Conservation (phyloP, 1,284 basidiomycete genomes). For the Megacollybia platyphylla region DNA sequence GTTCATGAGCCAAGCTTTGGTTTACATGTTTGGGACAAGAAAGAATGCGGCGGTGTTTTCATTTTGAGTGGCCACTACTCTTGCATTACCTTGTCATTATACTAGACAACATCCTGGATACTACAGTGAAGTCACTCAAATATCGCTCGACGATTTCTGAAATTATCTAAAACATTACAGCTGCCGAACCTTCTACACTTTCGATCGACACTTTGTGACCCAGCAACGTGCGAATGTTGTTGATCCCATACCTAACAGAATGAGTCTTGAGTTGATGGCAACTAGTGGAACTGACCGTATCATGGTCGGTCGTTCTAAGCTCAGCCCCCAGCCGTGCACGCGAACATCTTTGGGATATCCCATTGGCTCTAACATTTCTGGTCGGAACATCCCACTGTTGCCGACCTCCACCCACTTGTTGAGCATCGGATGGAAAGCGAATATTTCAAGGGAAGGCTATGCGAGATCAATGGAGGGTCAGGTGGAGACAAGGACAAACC, state of each 20-base stretch:
- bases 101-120: too few species aligned
- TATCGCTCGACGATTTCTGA: neutral
- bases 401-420: constrained; percentile 95
- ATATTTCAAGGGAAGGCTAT: constrained; percentile 97
- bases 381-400: constrained; percentile 98
- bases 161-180: constrained; percentile 66
- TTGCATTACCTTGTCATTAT: too few species aligned
- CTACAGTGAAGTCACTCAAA: too few species aligned
- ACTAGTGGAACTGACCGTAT: constrained; percentile 57
- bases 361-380: constrained; percentile 99
- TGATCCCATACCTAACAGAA: constrained; percentile 63
- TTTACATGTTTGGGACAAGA: constrained; percentile 74
- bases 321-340: constrained; percentile 95
- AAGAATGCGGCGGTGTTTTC: constrained; percentile 80
- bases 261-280: neutral
- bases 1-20: constrained; percentile 78
- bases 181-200: constrained; percentile 78
- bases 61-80: constrained; percentile 25
- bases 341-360: constrained; percentile 95
- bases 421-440: constrained; percentile 93
- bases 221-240: constrained; percentile 93
- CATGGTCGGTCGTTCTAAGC: constrained; percentile 98
- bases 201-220: constrained; percentile 95
- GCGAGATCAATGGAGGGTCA: neutral
- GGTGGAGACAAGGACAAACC: constrained; percentile 26